A percentile compares a stretch with the other conserved stretches of the same genome.
Evolutionary conservation across 257 asterid species (phyloP).

Genomic region (Mitragyna speciosa): DNA sequence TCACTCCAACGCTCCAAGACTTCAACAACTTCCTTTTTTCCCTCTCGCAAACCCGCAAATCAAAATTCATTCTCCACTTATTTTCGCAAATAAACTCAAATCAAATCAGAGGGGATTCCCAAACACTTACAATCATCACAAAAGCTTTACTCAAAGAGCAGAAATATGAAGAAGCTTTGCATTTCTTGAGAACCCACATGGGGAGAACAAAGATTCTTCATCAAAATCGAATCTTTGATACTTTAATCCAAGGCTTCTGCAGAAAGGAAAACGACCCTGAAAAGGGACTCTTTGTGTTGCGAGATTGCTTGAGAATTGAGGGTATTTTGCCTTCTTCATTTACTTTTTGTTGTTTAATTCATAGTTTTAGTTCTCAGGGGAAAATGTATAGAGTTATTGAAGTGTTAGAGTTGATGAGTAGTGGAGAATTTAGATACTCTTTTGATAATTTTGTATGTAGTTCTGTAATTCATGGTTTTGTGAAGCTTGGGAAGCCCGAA

Average conservation of each 20-base stretch:
- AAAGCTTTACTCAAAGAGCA: slow-evolving; percentile 52
- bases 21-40: slow-evolving; percentile 53
- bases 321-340: slow-evolving; percentile 60
- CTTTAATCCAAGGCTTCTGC: slow-evolving; percentile 57
- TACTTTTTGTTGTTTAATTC: slow-evolving; percentile 51
- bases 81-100: slow-evolving; percentile 56
- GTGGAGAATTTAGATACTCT: slow-evolving; percentile 51
- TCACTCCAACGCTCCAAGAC: slow-evolving; percentile 54
- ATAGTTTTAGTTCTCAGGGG: slow-evolving; percentile 50
- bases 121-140: slow-evolving; percentile 38
- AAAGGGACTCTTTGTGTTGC: slow-evolving; percentile 45
- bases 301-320: slow-evolving; percentile 34
- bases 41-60: slow-evolving; percentile 45
- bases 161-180: slow-evolving; percentile 52
- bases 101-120: slow-evolving; percentile 38
- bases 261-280: slow-evolving; percentile 49
- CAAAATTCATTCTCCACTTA: slow-evolving; percentile 43
- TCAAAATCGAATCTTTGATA: slow-evolving; percentile 48
- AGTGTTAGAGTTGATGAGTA: slow-evolving; percentile 57
- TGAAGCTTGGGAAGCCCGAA: slow-evolving; percentile 70
- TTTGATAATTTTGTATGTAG: slow-evolving; percentile 68
- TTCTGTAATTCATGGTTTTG: slow-evolving; percentile 71
- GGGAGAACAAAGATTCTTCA: slow-evolving; percentile 31
- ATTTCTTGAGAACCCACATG: slow-evolving; percentile 37
- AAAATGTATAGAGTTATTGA: slow-evolving; percentile 62